Evolutionary conservation across 169 alveolate species (phyloP).

Genomic region (Cryptosporidium viatorum): DNA sequence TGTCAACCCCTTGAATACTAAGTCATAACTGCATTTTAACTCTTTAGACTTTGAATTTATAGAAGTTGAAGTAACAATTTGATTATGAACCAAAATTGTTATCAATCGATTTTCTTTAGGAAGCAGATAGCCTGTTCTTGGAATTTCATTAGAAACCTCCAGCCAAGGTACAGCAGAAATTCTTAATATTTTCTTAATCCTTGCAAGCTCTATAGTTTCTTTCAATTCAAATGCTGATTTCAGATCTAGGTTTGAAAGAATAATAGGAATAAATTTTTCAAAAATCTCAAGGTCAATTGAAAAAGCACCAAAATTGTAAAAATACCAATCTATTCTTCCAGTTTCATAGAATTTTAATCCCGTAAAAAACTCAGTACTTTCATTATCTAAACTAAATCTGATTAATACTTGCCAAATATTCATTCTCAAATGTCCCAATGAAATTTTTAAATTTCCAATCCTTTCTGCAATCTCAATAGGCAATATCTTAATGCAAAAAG

Average conservation of each 20-base stretch:
- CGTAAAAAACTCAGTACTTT: background rate
- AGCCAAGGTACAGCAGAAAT: constrained; percentile 63
- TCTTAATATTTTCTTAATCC: background rate
- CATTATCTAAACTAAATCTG: background rate
- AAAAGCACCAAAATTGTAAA: background rate
- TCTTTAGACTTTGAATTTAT: constrained; percentile 2
- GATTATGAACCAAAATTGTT: constrained; percentile 58
- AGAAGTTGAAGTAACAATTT: constrained; percentile 36
- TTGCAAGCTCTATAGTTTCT: background rate
- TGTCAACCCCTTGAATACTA: constrained; percentile 37
- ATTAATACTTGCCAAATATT: constrained; percentile 22
- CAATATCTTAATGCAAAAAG: background rate
- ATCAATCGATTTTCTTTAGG: constrained; percentile 52
- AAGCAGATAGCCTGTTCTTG: constrained; percentile 50
- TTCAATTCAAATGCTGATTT: background rate
- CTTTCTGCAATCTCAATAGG: background rate
- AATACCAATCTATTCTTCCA: constrained; percentile 49
- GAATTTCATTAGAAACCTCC: constrained; percentile 45
- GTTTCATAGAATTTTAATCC: constrained; percentile 21
- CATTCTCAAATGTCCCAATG: constrained; percentile 5
- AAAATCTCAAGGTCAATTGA: background rate
- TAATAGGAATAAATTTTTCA: background rate
- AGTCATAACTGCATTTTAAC: constrained; percentile 3
- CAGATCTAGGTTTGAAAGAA: background rate
- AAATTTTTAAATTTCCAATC: background rate